A percentile compares a stretch with the other conserved stretches of the same genome.
Conservation (phyloP, 768 basidiomycete species). For the Tephrocybe rancida region DNA sequence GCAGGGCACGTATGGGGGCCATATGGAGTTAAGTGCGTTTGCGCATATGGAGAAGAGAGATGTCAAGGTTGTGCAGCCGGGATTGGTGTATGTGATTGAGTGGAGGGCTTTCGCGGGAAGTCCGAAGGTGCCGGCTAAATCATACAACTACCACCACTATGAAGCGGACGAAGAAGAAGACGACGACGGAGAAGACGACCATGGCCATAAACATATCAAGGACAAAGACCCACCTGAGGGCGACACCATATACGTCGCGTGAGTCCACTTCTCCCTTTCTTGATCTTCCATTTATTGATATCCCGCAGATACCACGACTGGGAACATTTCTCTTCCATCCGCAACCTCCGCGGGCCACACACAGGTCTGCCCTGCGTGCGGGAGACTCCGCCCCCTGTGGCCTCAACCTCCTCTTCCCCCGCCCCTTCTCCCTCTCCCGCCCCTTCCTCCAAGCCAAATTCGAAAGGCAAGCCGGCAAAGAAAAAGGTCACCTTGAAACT, state of each 20-base stretch:
- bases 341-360: slow-evolving; percentile 85
- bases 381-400: slow-evolving; percentile 51
- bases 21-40: slow-evolving; percentile 92
- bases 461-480: slow-evolving; percentile 25
- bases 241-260: slow-evolving; percentile 82
- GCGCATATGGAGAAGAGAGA: slow-evolving; percentile 76
- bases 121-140: background rate
- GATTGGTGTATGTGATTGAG: slow-evolving; percentile 88
- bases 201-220: slow-evolving; percentile 41
- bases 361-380: slow-evolving; percentile 66
- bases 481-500: slow-evolving; percentile 34
- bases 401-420: slow-evolving; percentile 29
- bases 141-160: background rate
- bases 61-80: slow-evolving; percentile 93
- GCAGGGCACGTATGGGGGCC: slow-evolving; percentile 82
- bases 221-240: slow-evolving; percentile 17
- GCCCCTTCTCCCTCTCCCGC: slow-evolving; percentile 30
- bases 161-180: slow-evolving; percentile 12
- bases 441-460: too few species aligned
- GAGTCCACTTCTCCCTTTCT: slow-evolving; percentile 36
- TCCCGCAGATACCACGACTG: slow-evolving; percentile 79
- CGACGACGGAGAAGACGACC: slow-evolving; percentile 24
- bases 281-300: background rate
- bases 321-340: slow-evolving; percentile 95
- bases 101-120: slow-evolving; percentile 58